Conservation (phyloP, 2,329 filamentous ascomycete species). For the Fusarium buharicum region DNA sequence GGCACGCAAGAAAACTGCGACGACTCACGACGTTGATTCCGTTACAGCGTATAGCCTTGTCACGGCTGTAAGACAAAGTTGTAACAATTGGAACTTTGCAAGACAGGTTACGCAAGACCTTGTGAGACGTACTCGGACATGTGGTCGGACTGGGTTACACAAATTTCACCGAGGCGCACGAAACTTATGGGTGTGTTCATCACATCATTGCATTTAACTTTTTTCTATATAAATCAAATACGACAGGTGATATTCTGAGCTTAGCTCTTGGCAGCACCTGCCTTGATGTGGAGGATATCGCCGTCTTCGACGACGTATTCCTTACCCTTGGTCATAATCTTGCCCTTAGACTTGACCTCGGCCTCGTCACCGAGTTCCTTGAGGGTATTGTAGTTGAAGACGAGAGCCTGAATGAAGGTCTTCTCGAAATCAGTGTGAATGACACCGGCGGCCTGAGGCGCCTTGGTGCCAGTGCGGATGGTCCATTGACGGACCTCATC, state of each 20-base stretch:
- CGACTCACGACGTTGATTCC: no score
- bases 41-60: no score
- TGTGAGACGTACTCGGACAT: no score
- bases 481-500: constrained; percentile 99
- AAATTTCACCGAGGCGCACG: neutral
- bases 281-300: constrained; percentile 88
- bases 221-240: constrained; percentile 30
- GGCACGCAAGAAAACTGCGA: no score
- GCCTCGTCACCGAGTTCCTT: constrained; percentile 91
- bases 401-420: constrained; percentile 96
- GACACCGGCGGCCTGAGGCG: constrained; percentile 96
- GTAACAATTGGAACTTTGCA: no score
- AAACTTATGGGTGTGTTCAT: constrained; percentile 10
- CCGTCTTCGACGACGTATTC: constrained; percentile 92
- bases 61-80: no score
- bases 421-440: constrained; percentile 99
- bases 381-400: constrained; percentile 86
- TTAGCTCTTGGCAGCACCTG: constrained; percentile 80
- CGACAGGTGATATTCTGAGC: constrained; percentile 17
- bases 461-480: constrained; percentile 93
- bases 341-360: constrained; percentile 91
- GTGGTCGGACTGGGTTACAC: neutral
- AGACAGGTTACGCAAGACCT: no score
- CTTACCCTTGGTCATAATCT: constrained; percentile 98
- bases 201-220: constrained; percentile 43